These are phyloP conservation scores for Thinopyrum elongatum DNA, from an alignment of 176 grass and related monocot genomes.

Conservation along the genomic window DNA sequence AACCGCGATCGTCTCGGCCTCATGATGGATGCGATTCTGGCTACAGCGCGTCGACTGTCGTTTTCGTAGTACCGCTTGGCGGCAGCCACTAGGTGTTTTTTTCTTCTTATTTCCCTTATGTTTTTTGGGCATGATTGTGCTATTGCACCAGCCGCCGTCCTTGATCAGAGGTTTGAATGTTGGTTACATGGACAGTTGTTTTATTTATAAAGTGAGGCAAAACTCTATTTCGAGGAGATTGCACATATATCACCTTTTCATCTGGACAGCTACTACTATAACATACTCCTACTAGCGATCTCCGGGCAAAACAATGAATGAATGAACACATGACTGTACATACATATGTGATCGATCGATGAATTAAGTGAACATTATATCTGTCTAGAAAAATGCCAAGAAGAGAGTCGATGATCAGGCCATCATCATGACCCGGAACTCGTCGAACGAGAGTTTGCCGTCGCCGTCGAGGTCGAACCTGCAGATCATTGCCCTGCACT, in stretches of 20 bases:
- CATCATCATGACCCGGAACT: constrained; percentile 67
- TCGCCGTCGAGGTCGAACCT: constrained; percentile 46
- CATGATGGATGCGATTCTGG: no score
- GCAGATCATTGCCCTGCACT: constrained; percentile 51
- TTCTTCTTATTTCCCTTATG: no score
- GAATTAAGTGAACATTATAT: neutral
- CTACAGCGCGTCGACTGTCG: no score
- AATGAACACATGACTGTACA: neutral
- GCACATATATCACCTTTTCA: neutral
- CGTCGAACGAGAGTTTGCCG: constrained; percentile 49
- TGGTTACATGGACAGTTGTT: no score
- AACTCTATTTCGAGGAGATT: no score
- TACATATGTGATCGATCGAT: neutral
- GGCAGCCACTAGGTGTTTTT: no score
- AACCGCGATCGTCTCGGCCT: no score
- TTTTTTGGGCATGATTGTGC: no score
- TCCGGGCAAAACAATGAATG: neutral
- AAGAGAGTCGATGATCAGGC: neutral
- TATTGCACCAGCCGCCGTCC: no score
- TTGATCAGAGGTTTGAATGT: no score
- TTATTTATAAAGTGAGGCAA: no score
- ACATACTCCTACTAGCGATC: neutral
- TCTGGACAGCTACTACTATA: neutral
- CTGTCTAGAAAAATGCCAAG: neutral
- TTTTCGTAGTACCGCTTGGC: no score